Evolutionary conservation across 2,329 filamentous ascomycete genomes (phyloP).

Genomic region (Clonostachys solani): DNA sequence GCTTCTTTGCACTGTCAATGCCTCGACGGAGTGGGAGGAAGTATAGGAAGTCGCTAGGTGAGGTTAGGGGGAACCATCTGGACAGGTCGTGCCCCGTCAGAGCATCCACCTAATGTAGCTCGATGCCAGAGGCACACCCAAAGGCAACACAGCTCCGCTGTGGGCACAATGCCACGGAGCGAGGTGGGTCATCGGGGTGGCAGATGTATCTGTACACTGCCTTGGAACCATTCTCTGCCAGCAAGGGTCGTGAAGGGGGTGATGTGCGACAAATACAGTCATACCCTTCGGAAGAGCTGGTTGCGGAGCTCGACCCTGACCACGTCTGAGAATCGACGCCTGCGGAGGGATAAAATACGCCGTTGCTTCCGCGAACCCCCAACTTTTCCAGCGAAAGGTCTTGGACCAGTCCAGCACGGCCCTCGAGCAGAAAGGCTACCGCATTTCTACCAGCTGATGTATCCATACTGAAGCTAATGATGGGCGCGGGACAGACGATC

Average conservation of each 20-base stretch:
- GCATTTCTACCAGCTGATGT: constrained; percentile 49
- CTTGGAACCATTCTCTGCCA: constrained; percentile 20
- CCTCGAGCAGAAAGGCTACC: constrained; percentile 55
- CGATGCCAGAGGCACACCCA: constrained; percentile 57
- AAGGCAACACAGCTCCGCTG: constrained; percentile 57
- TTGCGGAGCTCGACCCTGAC: too few relatives aligned
- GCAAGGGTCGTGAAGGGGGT: constrained; percentile 11
- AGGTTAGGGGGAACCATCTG: constrained; percentile 50
- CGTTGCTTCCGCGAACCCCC: too few relatives aligned
- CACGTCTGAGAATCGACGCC: too few relatives aligned
- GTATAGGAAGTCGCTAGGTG: constrained; percentile 51
- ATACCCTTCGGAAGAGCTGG: too few relatives aligned
- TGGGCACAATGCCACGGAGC: constrained; percentile 63
- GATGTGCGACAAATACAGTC: too few relatives aligned
- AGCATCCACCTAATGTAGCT: constrained; percentile 54
- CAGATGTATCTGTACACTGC: constrained; percentile 44
- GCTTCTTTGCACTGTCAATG: constrained; percentile 46
- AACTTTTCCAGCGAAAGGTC: too few relatives aligned
- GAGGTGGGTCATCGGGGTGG: constrained; percentile 56
- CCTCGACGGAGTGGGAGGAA: constrained; percentile 52
- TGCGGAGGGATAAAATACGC: too few relatives aligned
- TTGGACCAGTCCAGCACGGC: constrained; percentile 52
- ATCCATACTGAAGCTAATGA: constrained; percentile 60
- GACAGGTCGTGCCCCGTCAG: constrained; percentile 41
- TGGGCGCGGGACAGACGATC: constrained; percentile 50